Evolutionary conservation across 768 basidiomycete genomes (phyloP), one percentile per base, ranked within the genome.

Genomic region (Gloeophyllum trabeum): DNA sequence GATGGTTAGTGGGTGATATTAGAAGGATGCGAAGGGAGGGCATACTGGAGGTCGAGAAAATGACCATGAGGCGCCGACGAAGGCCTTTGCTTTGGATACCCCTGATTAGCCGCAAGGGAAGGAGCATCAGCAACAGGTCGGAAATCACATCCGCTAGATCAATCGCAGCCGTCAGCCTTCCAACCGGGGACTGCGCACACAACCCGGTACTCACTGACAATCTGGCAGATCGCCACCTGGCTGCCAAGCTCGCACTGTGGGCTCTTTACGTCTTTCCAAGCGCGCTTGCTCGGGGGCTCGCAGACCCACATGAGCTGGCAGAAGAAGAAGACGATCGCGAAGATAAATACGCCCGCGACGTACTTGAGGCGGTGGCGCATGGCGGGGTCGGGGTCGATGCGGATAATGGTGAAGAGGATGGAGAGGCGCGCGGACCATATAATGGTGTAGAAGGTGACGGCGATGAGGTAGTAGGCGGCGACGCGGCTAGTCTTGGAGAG

Each of bases 41-140:
- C 40, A 68, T 54, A 43, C 74, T 65, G 41, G 71, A 71, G 10
- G 75, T 65, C 6, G 75, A 74, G 54, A 77, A 76, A 37, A 74
- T 70, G 42, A 72, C 50, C 46, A 69, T 61, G 28, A 71, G 57
- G n/a, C 64, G 61, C 21, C 64, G 63, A 1, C 60, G 53, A 1
- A 74, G 50, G 23, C 46, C 50, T 14, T 51, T 56, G 43, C 68
- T 64, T 18, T 56, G 59, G 21, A 76, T 59, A 19, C 61, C 57
- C 46, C 60, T 54, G 25, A 78, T 63, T 3, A 76, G 55, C 18
- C 63, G 58, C 2, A 74, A 43, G 0, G 75, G 74, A 2, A 70
- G 59, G 5, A 56, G 37, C 25, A 76, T 61, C 35, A 77, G 63
- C 21, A 71, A 54, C 12, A 56, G 18, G 46, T 75, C 73, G 1